These are phyloP conservation scores for Aureobasidium sp. DNA, from an alignment of 2,329 filamentous ascomycete genomes.

Conservation along the genomic window DNA sequence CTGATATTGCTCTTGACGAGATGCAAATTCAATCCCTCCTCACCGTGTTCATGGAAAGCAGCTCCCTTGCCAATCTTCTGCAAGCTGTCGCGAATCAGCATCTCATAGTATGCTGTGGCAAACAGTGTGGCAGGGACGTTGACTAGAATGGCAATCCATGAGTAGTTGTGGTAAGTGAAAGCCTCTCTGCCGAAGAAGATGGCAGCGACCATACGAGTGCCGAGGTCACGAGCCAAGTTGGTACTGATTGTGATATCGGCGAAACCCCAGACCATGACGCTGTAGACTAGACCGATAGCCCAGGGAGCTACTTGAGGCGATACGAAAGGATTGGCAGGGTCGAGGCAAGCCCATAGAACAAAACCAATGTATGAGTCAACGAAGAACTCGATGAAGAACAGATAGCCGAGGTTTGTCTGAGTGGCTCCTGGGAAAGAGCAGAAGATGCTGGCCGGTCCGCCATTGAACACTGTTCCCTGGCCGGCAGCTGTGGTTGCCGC, in stretches of 20 bases:
- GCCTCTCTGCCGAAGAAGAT: conserved; percentile 48
- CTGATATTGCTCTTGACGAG: conserved; percentile 26
- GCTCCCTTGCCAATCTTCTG: conserved; percentile 43
- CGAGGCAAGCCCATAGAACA: conserved; percentile 49
- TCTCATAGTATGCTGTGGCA: conserved; percentile 46
- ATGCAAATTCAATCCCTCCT: conserved; percentile 40
- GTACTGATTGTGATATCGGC: conserved; percentile 46
- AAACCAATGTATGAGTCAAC: conserved; percentile 49
- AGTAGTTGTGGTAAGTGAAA: conserved; percentile 39
- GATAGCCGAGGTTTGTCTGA: conserved; percentile 46
- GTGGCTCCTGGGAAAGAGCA: conserved; percentile 43
- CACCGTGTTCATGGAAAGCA: conserved; percentile 41
- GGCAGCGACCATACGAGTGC: conserved; percentile 49
- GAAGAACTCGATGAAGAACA: conserved; percentile 53
- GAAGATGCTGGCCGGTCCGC: conserved; percentile 46
- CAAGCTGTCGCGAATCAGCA: conserved; percentile 45
- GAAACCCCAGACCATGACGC: conserved; percentile 45
- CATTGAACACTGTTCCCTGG: conserved; percentile 33
- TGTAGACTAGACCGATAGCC: conserved; percentile 48
- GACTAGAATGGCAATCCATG: conserved; percentile 46
- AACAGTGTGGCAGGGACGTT: conserved; percentile 50
- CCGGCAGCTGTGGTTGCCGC: conserved; percentile 32
- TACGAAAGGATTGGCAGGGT: conserved; percentile 51
- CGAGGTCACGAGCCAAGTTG: conserved; percentile 50
- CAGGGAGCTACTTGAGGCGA: conserved; percentile 40